Base-by-base conservation (phyloP, 805 yeast species). In the Komagataella pseudopastoris region DNA sequence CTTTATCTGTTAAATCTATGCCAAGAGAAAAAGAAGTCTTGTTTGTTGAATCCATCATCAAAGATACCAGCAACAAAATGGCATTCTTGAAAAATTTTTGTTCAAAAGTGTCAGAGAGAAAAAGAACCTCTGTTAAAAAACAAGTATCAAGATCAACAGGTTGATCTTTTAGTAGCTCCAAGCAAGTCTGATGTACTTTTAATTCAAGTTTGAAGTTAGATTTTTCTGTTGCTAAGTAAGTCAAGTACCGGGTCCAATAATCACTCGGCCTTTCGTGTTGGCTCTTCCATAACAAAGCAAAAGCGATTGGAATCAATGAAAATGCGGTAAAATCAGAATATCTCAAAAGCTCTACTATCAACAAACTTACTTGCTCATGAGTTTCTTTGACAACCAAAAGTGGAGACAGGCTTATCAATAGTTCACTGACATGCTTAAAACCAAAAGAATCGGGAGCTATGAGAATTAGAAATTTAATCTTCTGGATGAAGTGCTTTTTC, bases 401-500 rank as follows among this genome's bases (percentile, higher is more conserved):
- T 14, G 39, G 39, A 8, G 39, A 30, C 12, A 30, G 14, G 14
- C 49, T 36, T 17, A 56, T 52, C 3, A 69, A 23, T 2, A 66
- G 56, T 1, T 51, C 48, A 1, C 56, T 49, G 6, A 72, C 46
- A 4, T 55, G 54, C 8, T 52, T 50, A 44, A 56, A 47, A 1
- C 36, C 43, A n/a, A 62, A 58, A 0, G 44, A 51, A 2, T 49
- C 44, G 2, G 54, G 53, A 6, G 69, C 67, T 17, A 68, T 49
- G 6, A 63, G 47, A 6, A 70, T 56, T 5, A 75, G 51, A 1
- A 70, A 53, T 52, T 74, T 74, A 18, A 77, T 50, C 51, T 61
- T 66, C 51, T 78, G 62, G 5, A 76, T 44, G 23, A 54, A 50
- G 4, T 60, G 12, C 1, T 57, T 6, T 46, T 55, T 61, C 16